Evolutionary conservation across 306 rosid genomes (phyloP).

Genomic region (Vicia sativa): DNA sequence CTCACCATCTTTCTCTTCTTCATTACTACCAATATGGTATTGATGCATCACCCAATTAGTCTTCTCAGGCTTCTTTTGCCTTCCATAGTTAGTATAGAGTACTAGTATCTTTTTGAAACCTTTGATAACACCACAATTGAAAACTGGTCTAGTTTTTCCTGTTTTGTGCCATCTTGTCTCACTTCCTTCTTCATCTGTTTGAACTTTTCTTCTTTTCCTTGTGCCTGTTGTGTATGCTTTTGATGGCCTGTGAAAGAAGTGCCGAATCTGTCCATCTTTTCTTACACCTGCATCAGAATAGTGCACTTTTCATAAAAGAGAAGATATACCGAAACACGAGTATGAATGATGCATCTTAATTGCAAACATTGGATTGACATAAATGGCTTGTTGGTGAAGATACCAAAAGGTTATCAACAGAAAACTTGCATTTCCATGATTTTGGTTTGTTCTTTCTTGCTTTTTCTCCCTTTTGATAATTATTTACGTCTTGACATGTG

Average conservation of each 20-base stretch:
- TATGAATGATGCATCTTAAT: not conserved
- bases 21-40: conserved; percentile 79
- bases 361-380: not conserved
- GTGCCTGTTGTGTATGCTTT: conserved; percentile 92
- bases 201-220: conserved; percentile 83
- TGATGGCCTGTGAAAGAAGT: conserved; percentile 84
- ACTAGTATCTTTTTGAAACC: conserved; percentile 92
- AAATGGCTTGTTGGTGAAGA: conserved; percentile 39
- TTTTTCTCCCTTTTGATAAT: not conserved
- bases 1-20: conserved; percentile 93
- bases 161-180: conserved; percentile 98
- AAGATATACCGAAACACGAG: too few relatives aligned
- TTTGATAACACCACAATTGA: conserved; percentile 48
- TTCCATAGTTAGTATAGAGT: conserved; percentile 87
- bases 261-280: conserved; percentile 78
- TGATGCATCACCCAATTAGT: conserved; percentile 99
- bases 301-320: not conserved
- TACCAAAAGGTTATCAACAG: conserved; percentile 17
- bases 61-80: conserved; percentile 81
- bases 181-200: conserved; percentile 72
- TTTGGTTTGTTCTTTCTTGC: not conserved
- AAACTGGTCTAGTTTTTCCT: conserved; percentile 78
- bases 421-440: conserved; percentile 11
- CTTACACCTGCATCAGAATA: conserved; percentile 65
- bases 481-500: conserved; percentile 6